Percentiles rank a stretch among this genome's conserved stretches.
These are phyloP conservation scores for Morella rubra DNA, from an alignment of 306 rosid genomes.

Conservation along the genomic window DNA sequence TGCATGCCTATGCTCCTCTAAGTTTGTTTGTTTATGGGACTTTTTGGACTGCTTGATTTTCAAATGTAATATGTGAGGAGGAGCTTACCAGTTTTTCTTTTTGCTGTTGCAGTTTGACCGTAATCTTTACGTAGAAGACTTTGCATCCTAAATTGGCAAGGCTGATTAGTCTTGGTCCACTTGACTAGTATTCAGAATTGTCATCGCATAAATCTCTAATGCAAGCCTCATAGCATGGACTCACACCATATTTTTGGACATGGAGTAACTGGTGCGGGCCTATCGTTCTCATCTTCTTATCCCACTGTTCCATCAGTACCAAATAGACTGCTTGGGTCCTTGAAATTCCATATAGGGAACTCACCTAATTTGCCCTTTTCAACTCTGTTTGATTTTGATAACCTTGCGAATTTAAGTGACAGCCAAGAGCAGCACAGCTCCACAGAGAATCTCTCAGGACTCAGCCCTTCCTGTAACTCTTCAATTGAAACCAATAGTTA, in stretches of 20 bases:
- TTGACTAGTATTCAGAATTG: slow-evolving; percentile 1
- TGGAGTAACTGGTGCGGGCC: slow-evolving; percentile 50
- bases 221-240: slow-evolving; percentile 66
- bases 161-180: slow-evolving; percentile 26
- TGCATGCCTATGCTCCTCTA: background rate
- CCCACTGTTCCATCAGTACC: slow-evolving; percentile 56
- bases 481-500: slow-evolving; percentile 50
- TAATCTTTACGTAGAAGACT: slow-evolving; percentile 2
- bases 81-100: slow-evolving; percentile 13
- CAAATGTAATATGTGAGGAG: background rate
- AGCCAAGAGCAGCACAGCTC: slow-evolving; percentile 62
- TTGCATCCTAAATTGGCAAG: background rate
- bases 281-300: slow-evolving; percentile 55
- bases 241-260: slow-evolving; percentile 59
- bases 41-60: background rate
- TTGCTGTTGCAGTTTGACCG: slow-evolving; percentile 40
- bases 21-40: background rate
- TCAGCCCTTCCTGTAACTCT: slow-evolving; percentile 53
- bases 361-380: slow-evolving; percentile 68
- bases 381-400: slow-evolving; percentile 59
- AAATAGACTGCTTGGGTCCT: slow-evolving; percentile 52
- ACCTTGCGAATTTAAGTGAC: slow-evolving; percentile 53
- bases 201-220: slow-evolving; percentile 32
- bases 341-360: slow-evolving; percentile 58
- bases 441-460: slow-evolving; percentile 57